These are phyloP conservation scores for Hamamelis virginiana DNA, from an alignment of 164 flowering plant genomes.

Conservation along the genomic window DNA sequence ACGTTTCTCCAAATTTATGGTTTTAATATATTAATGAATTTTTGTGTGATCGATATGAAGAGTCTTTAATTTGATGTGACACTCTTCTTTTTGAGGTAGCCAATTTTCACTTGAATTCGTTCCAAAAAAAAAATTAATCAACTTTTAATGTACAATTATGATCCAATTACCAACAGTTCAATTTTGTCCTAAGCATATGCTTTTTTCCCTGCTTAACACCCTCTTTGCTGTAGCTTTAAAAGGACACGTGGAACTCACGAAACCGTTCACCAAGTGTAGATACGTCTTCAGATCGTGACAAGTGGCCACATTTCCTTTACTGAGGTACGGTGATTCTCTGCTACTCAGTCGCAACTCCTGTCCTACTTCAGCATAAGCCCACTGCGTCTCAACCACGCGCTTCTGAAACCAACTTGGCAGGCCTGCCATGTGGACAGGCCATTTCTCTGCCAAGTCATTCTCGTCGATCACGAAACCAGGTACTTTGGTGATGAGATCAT, in stretches of 20 bases:
- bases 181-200: neutral
- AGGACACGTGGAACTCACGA: slow-evolving; percentile 44
- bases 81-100: no score
- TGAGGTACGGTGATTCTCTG: slow-evolving; percentile 35
- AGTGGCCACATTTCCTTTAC: slow-evolving; percentile 29
- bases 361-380: slow-evolving; percentile 53
- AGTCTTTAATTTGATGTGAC: no score
- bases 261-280: slow-evolving; percentile 44
- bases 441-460: slow-evolving; percentile 2
- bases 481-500: slow-evolving; percentile 33
- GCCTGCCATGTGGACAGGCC: neutral
- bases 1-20: no score
- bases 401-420: slow-evolving; percentile 31
- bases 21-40: no score
- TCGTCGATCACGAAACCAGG: slow-evolving; percentile 46
- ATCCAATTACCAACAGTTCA: no score
- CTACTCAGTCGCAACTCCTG: slow-evolving; percentile 46
- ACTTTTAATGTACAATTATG: no score
- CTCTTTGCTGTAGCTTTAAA: slow-evolving; percentile 28
- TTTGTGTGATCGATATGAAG: no score
- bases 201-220: neutral
- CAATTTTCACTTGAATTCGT: no score
- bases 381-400: slow-evolving; percentile 33
- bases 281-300: slow-evolving; percentile 59
- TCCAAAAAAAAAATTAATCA: no score